Evolutionary conservation across 805 yeast species (phyloP).

Genomic region (Ogataea pignaliae): DNA sequence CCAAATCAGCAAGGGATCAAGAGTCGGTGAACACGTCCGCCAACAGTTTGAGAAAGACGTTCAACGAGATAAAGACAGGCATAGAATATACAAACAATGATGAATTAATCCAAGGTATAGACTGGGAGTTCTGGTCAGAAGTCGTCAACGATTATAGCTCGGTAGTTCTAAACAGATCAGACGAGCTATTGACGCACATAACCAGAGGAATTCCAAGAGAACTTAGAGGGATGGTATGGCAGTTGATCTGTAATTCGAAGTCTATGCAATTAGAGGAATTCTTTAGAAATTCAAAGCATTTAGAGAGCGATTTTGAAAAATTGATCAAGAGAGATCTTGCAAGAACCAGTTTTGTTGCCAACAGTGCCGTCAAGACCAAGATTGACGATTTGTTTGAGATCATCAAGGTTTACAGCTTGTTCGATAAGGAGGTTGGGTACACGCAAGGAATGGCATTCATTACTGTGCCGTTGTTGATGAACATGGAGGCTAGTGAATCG

Average conservation of each 20-base stretch:
- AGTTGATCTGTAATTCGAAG: conserved; percentile 76
- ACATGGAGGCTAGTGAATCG: conserved; percentile 78
- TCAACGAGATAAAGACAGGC: conserved; percentile 46
- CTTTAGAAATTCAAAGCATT: conserved; percentile 43
- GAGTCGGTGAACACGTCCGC: conserved; percentile 48
- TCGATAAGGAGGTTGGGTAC: conserved; percentile 92
- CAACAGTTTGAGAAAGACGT: conserved; percentile 36
- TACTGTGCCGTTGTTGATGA: conserved; percentile 77
- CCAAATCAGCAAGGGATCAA: conserved; percentile 47
- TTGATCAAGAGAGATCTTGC: conserved; percentile 77
- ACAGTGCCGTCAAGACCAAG: conserved; percentile 49
- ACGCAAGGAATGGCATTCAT: conserved; percentile 98
- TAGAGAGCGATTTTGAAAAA: conserved; percentile 60
- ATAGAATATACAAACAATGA: conserved; percentile 35
- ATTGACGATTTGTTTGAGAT: conserved; percentile 65
- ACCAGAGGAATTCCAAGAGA: conserved; percentile 79
- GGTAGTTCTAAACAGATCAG: conserved; percentile 60
- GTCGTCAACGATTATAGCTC: conserved; percentile 74
- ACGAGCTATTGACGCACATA: conserved; percentile 55
- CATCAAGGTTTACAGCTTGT: conserved; percentile 77
- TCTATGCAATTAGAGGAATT: conserved; percentile 57
- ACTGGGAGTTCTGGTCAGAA: conserved; percentile 86
- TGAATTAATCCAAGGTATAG: conserved; percentile 38
- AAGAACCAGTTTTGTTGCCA: conserved; percentile 77
- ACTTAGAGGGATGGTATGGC: conserved; percentile 90